Evolutionary conservation across 179 eudicot species (phyloP), one percentile per base, ranked within the genome.

Genomic region (Actinidia polygama): DNA sequence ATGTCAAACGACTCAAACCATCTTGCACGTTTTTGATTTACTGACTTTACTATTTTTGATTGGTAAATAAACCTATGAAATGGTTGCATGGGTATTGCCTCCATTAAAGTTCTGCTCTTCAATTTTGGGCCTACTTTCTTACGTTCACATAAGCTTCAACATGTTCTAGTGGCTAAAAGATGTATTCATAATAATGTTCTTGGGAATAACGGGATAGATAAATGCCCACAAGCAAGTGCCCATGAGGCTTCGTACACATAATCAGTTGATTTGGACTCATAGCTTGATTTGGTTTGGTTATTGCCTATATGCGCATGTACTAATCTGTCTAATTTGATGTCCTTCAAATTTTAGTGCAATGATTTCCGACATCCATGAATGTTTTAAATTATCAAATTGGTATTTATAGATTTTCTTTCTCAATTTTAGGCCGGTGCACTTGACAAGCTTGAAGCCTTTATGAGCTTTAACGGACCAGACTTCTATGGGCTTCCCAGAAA

Each of bases 381-480:
- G 16, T 57, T 26, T 30, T 18, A 36, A 2, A 10, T 58, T 76
- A 5, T 18, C 15, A 2, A 9, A 15, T 58, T 26, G 19, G 24
- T 53, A 24, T 40, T 72, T 40, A 9, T 53, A 15, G 40, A 53
- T 54, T 53, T 36, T 10, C 53, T 18, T 19, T n/a, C n/a, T 30
- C 11, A 74, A 46, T 44, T 62, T 55, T 78, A 96, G 99, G 98
- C 94, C 30, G 92, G 92, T 85, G 99, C 99, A 46, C 91, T 97
- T 14, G 98, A 97, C 90, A 95, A 95, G 90, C 84, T 97, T 69
- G 99, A 97, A 85, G 98, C 97, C 36, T 96, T 96, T 86, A 91
- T 94, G 18, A 96, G 99, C 91, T 96, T 96, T 81, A 95, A 95
- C 62, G 99, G 99, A 75, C 98, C 99, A 15, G 99, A 96, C 84